Evolutionary conservation across 495 filamentous ascomycete species (phyloP).

Genomic region (Saxophila tyrrhenica): DNA sequence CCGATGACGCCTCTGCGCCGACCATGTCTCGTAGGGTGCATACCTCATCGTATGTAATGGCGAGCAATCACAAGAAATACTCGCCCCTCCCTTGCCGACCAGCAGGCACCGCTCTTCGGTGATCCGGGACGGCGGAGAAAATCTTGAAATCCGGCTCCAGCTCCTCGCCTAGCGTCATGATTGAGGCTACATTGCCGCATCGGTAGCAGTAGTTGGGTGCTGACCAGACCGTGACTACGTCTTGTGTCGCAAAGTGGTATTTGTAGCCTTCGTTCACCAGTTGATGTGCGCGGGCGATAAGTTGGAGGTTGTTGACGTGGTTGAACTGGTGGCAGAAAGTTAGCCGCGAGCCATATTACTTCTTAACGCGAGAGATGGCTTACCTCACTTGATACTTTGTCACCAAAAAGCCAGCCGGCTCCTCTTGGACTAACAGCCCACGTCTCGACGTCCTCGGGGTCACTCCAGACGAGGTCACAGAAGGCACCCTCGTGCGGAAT

Average conservation of each 20-base stretch:
- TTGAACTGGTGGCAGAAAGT: conserved; percentile 53
- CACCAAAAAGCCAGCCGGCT: conserved; percentile 94
- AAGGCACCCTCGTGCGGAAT: conserved; percentile 98
- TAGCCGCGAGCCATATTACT: background rate
- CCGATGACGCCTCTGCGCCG: too few species aligned
- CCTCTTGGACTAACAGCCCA: conserved; percentile 94
- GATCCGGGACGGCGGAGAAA: conserved; percentile 87
- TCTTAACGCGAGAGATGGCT: conserved; percentile 1
- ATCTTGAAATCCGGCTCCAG: conserved; percentile 83
- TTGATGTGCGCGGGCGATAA: conserved; percentile 93
- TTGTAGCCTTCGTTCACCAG: conserved; percentile 98
- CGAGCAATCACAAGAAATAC: conserved; percentile 96
- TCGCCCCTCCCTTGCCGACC: conserved; percentile 74
- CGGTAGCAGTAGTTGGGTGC: conserved; percentile 99
- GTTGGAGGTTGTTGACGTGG: conserved; percentile 87
- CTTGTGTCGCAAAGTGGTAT: conserved; percentile 91
- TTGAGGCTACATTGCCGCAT: conserved; percentile 92
- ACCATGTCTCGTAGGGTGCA: too few species aligned
- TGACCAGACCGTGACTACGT: conserved; percentile 98
- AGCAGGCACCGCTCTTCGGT: conserved; percentile 74
- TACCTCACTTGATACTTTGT: conserved; percentile 86
- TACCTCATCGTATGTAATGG: too few species aligned
- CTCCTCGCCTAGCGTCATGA: conserved; percentile 84
- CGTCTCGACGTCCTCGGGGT: conserved; percentile 95
- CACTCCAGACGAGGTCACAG: conserved; percentile 96